Percentiles rank a stretch among this genome's conserved stretches.
These are phyloP conservation scores for Eleusine coracana DNA, from an alignment of 176 grass and related monocot species.

Conservation along the genomic window DNA sequence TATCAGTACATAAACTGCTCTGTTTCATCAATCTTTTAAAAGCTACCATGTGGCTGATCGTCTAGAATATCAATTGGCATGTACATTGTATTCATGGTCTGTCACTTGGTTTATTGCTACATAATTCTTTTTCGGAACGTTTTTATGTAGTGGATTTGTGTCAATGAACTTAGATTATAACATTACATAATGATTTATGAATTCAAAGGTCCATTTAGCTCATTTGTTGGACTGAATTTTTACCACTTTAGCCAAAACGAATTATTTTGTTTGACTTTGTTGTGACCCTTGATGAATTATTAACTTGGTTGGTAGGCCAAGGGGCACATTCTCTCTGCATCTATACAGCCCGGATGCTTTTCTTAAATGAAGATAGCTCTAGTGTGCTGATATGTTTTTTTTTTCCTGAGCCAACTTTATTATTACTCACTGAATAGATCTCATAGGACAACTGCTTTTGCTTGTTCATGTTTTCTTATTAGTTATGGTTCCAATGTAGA, in stretches of 20 bases:
- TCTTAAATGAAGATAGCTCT: not conserved
- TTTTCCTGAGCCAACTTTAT: not conserved
- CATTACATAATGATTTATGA: not conserved
- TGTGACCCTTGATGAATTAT: not conserved
- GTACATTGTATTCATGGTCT: not conserved
- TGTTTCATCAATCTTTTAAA: not conserved
- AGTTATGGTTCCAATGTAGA: not conserved
- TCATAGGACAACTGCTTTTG: not conserved
- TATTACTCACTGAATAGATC: not conserved
- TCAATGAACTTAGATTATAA: not conserved
- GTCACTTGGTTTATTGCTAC: not conserved
- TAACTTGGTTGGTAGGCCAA: not conserved
- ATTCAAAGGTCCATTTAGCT: not conserved
- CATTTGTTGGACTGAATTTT: not conserved
- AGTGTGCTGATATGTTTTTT: not conserved
- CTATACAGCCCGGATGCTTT: not conserved
- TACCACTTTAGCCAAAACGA: too few relatives aligned
- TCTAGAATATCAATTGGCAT: not conserved
- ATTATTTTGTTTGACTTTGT: not conserved
- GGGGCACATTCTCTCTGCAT: not conserved
- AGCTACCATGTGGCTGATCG: not conserved
- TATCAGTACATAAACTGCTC: constrained; percentile 15
- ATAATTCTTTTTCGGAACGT: not conserved
- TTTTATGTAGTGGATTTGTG: not conserved
- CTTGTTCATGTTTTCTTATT: not conserved